Conservation (phyloP, 164 flowering plant species). For the Magnolia officinalis region DNA sequence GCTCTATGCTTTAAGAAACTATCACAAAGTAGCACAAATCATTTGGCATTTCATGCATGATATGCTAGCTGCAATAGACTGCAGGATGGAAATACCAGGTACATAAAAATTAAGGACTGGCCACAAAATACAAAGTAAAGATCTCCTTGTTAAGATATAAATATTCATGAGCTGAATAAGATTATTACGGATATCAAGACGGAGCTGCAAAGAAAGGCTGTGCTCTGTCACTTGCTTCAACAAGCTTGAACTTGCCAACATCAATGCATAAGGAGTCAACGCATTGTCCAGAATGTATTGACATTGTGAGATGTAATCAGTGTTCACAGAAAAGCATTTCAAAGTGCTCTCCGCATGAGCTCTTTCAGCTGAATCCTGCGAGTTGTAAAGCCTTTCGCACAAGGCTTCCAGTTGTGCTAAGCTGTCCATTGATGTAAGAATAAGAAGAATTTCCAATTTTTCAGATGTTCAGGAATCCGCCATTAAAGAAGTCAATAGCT, state of each 20-base stretch:
- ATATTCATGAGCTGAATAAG: slow-evolving; percentile 19
- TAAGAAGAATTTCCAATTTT: slow-evolving; percentile 19
- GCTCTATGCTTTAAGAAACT: background rate
- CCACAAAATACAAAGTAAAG: background rate
- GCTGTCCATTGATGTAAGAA: slow-evolving; percentile 61
- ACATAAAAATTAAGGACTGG: background rate
- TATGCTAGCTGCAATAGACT: background rate
- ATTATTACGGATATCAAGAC: slow-evolving; percentile 86
- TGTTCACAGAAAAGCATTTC: slow-evolving; percentile 82
- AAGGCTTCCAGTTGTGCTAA: slow-evolving; percentile 89
- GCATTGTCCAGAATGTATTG: slow-evolving; percentile 96
- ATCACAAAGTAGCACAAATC: background rate
- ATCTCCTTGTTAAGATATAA: slow-evolving; percentile 1
- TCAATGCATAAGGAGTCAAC: slow-evolving; percentile 84
- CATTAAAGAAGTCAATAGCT: slow-evolving; percentile 24
- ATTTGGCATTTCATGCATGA: slow-evolving; percentile 6
- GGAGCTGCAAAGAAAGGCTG: slow-evolving; percentile 84
- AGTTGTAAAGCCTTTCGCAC: slow-evolving; percentile 96
- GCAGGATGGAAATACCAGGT: background rate
- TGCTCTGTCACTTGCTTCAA: slow-evolving; percentile 98
- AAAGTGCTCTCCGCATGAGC: slow-evolving; percentile 92
- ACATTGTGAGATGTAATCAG: slow-evolving; percentile 92
- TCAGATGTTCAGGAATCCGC: slow-evolving; percentile 33
- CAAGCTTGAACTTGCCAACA: slow-evolving; percentile 98
- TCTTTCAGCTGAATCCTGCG: slow-evolving; percentile 88